Base-by-base conservation (phyloP, 345 rosid species). In the Citrus cavaleriei region DNA sequence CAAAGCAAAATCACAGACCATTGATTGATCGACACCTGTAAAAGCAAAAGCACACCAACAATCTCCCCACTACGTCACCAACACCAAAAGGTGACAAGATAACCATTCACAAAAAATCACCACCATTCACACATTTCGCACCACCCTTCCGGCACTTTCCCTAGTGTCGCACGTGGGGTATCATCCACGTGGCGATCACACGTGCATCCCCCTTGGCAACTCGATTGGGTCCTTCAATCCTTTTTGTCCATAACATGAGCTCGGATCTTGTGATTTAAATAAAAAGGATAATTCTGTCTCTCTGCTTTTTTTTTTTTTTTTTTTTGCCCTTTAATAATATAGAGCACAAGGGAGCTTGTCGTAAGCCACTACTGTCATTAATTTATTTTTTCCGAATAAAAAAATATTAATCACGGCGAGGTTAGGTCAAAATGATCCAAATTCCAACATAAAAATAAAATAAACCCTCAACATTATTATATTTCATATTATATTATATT, bases 221-320 rank as follows among this genome's bases (percentile, higher is more conserved):
- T 58, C 25, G 51, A 3, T 5, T 54, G 22, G n/a, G 28, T 38
- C 32, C 51, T 46, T 13, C 9, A 46, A 46, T 46, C 51, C 51
- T 62, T 24, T 54, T 75, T 65, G 76, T 51, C 68, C 63, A 16
- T 24, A 14, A 63, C 63, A 70, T 24, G 42, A 75, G 84, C 61
- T 83, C 77, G 90, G 87, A 80, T 80, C 84, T 80, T 78, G 84
- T 59, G 80, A 83, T 85, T 86, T 79, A 70, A 77, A 80, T 76
- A 70, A 16, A 21, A 42, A 40, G 73, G 10, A 25, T 12, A 54
- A 21, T 10, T 49, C 34, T 42, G 5, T 9, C 60, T 25, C 59
- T 64, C 25, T 49, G 2, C 16, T 19, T 25, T 25, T 32, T 24
- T 22, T 24, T 13, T 67, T 32, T 24, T 22, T 24, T 13, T 67